Evolutionary conservation across 805 yeast genomes (phyloP).

Genomic region (Saturnispora halmiae): DNA sequence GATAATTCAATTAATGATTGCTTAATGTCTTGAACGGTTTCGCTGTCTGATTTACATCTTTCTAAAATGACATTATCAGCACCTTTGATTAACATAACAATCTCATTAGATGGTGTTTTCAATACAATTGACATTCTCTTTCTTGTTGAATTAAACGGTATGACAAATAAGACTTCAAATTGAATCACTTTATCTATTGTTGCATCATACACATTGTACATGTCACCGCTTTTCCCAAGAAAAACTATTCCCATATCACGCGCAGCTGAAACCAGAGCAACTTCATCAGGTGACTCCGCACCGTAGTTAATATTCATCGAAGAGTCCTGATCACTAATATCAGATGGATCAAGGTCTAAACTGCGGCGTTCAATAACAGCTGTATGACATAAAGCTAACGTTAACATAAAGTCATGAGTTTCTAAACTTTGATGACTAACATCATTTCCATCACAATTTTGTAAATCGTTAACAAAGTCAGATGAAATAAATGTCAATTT

Average conservation of each 20-base stretch:
- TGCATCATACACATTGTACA: constrained; percentile 35
- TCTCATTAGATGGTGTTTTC: constrained; percentile 32
- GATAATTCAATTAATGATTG: constrained; percentile 61
- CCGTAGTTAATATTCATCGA: constrained; percentile 45
- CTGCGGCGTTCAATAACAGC: constrained; percentile 34
- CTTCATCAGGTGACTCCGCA: constrained; percentile 81
- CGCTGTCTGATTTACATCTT: constrained; percentile 24
- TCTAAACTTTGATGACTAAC: constrained; percentile 33
- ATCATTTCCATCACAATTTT: constrained; percentile 20
- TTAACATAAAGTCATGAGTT: constrained; percentile 51
- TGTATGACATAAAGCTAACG: constrained; percentile 66
- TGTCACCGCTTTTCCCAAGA: constrained; percentile 42
- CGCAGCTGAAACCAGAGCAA: constrained; percentile 70
- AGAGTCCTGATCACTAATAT: constrained; percentile 24
- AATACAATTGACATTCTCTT: constrained; percentile 73
- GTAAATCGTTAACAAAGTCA: constrained; percentile 46
- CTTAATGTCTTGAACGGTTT: constrained; percentile 37
- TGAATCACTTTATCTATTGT: constrained; percentile 33
- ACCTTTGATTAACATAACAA: constrained; percentile 54
- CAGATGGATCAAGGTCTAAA: constrained; percentile 17
- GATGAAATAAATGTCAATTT: constrained; percentile 55
- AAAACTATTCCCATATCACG: constrained; percentile 63
- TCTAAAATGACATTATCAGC: constrained; percentile 66
- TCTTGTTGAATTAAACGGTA: constrained; percentile 62
- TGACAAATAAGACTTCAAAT: constrained; percentile 43